These are phyloP conservation scores for Pseudogymnoascus sp. DNA, from an alignment of 2,329 filamentous ascomycete genomes.

Conservation along the genomic window DNA sequence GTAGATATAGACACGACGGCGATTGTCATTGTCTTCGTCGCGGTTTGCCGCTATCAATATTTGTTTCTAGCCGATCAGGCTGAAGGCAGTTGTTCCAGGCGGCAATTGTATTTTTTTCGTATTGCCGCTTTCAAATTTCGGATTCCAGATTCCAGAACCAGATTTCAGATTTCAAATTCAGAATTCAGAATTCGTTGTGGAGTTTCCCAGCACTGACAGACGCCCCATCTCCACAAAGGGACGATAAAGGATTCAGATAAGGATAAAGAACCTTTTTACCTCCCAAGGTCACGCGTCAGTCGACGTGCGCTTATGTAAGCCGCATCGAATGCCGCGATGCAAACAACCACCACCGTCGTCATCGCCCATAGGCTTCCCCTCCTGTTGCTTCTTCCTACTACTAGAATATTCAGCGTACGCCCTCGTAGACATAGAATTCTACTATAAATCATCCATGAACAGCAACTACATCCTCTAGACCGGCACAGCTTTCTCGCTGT, in stretches of 20 bases:
- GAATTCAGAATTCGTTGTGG: not conserved
- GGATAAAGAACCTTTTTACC: not conserved
- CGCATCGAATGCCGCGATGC: constrained; percentile 3
- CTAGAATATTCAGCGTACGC: constrained; percentile 1
- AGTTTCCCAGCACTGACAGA: not conserved
- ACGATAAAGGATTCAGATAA: not conserved
- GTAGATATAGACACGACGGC: not conserved
- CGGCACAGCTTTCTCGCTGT: constrained; percentile 4
- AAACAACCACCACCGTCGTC: not conserved
- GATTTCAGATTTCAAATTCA: not conserved
- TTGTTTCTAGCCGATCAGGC: not conserved
- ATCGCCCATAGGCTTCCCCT: not conserved
- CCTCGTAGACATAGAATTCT: not conserved
- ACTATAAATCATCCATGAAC: constrained; percentile 1
- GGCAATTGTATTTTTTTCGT: not conserved
- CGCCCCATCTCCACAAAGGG: not conserved
- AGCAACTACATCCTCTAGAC: not conserved
- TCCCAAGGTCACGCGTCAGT: constrained; percentile 3
- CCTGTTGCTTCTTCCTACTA: not conserved
- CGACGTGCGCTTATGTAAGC: not conserved
- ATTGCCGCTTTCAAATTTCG: not conserved
- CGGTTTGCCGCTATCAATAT: not conserved
- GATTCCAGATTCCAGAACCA: not conserved
- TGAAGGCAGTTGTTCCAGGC: not conserved
- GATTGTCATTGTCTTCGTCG: not conserved